These are phyloP conservation scores for Lophiostoma macrostomum DNA, from an alignment of 495 filamentous ascomycete species.

Conservation along the genomic window DNA sequence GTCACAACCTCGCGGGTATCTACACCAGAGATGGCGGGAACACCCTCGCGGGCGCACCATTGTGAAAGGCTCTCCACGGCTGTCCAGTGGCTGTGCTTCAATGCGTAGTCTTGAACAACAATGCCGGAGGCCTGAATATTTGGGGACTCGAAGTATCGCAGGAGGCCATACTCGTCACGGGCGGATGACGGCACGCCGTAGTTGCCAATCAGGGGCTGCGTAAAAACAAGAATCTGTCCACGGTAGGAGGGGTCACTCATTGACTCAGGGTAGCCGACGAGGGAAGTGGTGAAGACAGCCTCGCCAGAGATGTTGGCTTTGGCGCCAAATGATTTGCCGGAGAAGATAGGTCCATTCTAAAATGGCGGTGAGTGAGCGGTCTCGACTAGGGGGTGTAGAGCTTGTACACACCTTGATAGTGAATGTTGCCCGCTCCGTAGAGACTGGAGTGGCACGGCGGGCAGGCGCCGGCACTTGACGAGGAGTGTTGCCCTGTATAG, in stretches of 20 bases:
- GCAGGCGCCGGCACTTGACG: conserved; percentile 50
- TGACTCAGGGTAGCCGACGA: conserved; percentile 95
- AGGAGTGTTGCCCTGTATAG: conserved; percentile 63
- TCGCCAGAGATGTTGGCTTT: conserved; percentile 89
- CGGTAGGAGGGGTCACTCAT: conserved; percentile 99
- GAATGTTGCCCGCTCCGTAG: conserved; percentile 79
- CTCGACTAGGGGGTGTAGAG: neutral
- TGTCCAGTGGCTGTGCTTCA: conserved; percentile 96
- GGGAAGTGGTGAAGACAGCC: conserved; percentile 90
- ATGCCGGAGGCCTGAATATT: conserved; percentile 95
- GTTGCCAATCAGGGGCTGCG: conserved; percentile 97
- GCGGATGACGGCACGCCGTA: conserved; percentile 84
- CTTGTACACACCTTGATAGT: conserved; percentile 71
- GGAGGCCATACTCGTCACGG: conserved; percentile 72
- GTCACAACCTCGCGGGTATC: conserved; percentile 97
- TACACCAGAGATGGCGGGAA: conserved; percentile 93
- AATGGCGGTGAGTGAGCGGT: conserved; percentile 27
- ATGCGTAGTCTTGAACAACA: conserved; percentile 90
- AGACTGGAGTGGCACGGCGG: conserved; percentile 54
- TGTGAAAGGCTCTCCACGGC: conserved; percentile 88
- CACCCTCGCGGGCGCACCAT: conserved; percentile 94
- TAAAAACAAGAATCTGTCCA: conserved; percentile 97
- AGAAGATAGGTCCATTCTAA: conserved; percentile 84
- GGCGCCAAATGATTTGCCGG: conserved; percentile 88
- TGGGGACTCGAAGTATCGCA: conserved; percentile 94